Percentiles rank a stretch among this genome's conserved stretches.
Evolutionary conservation across 2,329 filamentous ascomycete species (phyloP).

Genomic region (Metarhizium guizhouense): DNA sequence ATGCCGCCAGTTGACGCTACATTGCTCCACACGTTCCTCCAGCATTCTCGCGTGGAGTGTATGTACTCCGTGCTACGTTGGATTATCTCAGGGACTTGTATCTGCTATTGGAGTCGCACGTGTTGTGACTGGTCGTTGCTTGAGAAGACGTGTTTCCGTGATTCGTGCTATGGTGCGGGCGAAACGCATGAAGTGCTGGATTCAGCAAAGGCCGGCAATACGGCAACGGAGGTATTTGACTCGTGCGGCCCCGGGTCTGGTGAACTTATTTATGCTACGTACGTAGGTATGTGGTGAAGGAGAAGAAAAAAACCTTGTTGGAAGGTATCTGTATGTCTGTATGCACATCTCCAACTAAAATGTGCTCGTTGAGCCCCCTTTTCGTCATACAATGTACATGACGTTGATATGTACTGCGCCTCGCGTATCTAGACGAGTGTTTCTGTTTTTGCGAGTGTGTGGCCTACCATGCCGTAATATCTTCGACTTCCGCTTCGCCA

Average conservation of each 20-base stretch:
- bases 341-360: background rate
- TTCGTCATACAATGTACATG: background rate
- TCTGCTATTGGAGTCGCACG: no score
- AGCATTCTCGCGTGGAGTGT: no score
- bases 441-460: background rate
- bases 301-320: background rate
- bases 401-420: background rate
- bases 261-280: background rate
- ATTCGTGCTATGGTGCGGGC: background rate
- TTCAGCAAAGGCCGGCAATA: background rate
- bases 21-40: background rate
- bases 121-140: background rate
- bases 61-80: no score
- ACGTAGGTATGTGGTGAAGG: background rate
- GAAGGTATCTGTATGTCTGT: background rate
- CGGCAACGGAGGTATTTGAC: background rate
- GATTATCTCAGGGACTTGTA: no score
- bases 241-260: background rate
- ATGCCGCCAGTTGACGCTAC: background rate
- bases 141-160: background rate
- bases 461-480: conserved; percentile 83
- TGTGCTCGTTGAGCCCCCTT: background rate
- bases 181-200: background rate
- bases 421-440: background rate
- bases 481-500: conserved; percentile 90